Percentiles rank a stretch among this genome's conserved stretches.
Evolutionary conservation across 257 asterid genomes (phyloP).

Genomic region (Anisodus tanguticus): DNA sequence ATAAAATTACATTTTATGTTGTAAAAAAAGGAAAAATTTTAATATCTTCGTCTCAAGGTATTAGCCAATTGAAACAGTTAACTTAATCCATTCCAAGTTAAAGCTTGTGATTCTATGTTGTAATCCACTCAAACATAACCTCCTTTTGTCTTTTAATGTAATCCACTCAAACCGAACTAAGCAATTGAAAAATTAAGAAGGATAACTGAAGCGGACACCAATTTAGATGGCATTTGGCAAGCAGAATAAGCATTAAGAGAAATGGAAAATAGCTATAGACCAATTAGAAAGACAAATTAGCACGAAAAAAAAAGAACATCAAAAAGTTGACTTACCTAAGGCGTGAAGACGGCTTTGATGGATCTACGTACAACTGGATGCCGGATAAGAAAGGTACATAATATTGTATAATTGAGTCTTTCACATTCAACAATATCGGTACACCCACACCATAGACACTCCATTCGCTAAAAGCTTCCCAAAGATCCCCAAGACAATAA

Average conservation of each 20-base stretch:
- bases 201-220: constrained; percentile 14
- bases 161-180: neutral
- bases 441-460: constrained; percentile 75
- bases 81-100: constrained; percentile 5
- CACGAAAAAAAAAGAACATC: constrained; percentile 24
- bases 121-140: neutral
- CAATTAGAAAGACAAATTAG: constrained; percentile 25
- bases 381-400: constrained; percentile 82
- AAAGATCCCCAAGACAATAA: constrained; percentile 66
- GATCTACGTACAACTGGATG: constrained; percentile 69
- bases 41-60: neutral
- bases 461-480: constrained; percentile 64
- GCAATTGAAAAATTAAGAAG: neutral
- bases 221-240: neutral
- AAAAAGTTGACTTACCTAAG: constrained; percentile 45
- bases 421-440: constrained; percentile 58
- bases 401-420: constrained; percentile 60
- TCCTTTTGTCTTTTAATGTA: neutral
- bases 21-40: neutral
- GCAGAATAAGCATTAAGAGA: constrained; percentile 14
- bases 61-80: neutral
- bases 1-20: neutral
- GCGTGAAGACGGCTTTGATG: constrained; percentile 47
- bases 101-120: constrained; percentile 6
- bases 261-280: constrained; percentile 5